Percentiles rank a stretch among this genome's conserved stretches.
phyloP scores from a whole-genome alignment of 176 grass and related monocot species.

The Aechmea fasciata region DNA sequence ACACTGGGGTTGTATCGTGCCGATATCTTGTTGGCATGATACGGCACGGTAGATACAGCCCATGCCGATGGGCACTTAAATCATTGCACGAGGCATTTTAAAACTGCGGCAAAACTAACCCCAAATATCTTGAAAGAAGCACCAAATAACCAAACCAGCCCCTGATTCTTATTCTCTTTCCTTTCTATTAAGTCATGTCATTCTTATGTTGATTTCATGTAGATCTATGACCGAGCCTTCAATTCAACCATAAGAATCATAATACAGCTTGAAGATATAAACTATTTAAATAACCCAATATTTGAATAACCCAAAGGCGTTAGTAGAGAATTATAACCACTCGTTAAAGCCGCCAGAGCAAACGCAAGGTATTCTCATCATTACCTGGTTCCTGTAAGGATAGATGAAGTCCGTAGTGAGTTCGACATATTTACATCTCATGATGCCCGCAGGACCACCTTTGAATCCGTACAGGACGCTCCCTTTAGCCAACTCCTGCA shows the following conservation, averaged over 20 bases:
- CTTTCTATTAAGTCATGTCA: neutral
- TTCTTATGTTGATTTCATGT: too few species aligned
- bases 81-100: neutral
- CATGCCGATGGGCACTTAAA: too few species aligned
- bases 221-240: too few species aligned
- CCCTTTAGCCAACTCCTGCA: slow-evolving; percentile 66
- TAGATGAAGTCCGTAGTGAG: slow-evolving; percentile 77
- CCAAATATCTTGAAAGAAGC: neutral
- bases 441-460: slow-evolving; percentile 88
- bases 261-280: too few species aligned
- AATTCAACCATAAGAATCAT: too few species aligned
- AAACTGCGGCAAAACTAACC: neutral
- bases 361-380: neutral
- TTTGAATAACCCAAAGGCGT: too few species aligned
- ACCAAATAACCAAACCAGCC: neutral
- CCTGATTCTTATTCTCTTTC: neutral
- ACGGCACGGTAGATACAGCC: too few species aligned
- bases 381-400: slow-evolving; percentile 98
- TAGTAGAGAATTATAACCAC: neutral
- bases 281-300: too few species aligned
- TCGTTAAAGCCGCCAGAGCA: neutral
- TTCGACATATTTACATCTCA: slow-evolving; percentile 86
- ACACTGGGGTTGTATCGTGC: too few species aligned
- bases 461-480: slow-evolving; percentile 81
- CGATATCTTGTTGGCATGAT: too few species aligned